Conservation (phyloP, 2,329 filamentous ascomycete species). For the Chrysoporthe cubensis region DNA sequence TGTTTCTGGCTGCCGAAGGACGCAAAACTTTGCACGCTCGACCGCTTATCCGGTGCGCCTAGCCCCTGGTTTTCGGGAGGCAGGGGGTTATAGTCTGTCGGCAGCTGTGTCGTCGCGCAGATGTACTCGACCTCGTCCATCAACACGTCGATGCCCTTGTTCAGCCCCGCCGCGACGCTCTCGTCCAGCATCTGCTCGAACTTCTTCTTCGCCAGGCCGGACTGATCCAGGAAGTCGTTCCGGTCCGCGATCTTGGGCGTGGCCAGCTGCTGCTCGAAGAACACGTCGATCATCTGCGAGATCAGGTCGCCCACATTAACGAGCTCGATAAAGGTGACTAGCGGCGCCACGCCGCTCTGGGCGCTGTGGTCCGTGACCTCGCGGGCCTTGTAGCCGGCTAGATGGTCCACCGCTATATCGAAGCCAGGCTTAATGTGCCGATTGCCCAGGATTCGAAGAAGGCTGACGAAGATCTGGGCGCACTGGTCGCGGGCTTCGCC, state of each 20-base stretch:
- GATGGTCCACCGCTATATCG: constrained; percentile 86
- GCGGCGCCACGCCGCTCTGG: constrained; percentile 74
- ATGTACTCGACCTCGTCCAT: constrained; percentile 99
- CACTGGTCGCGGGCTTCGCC: constrained; percentile 88
- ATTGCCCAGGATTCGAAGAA: constrained; percentile 83
- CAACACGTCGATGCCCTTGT: constrained; percentile 96
- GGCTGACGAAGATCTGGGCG: constrained; percentile 80
- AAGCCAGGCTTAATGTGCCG: constrained; percentile 92
- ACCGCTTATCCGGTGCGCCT: constrained; percentile 33
- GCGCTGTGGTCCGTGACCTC: constrained; percentile 74
- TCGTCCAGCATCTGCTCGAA: constrained; percentile 99
- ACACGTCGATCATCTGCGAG: constrained; percentile 98
- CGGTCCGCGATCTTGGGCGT: constrained; percentile 81
- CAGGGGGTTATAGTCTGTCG: constrained; percentile 87
- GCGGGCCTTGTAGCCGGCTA: constrained; percentile 88
- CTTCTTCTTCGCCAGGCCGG: constrained; percentile 93
- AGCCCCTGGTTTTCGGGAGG: constrained; percentile 40
- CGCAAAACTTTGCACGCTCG: constrained; percentile 27
- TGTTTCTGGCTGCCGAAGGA: constrained; percentile 38
- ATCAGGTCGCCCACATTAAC: constrained; percentile 98
- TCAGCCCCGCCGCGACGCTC: constrained; percentile 90
- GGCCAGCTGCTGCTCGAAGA: constrained; percentile 94
- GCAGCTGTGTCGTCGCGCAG: constrained; percentile 82
- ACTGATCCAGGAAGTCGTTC: constrained; percentile 92
- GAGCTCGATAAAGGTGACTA: constrained; percentile 94